These are phyloP conservation scores for Theileria equi DNA, from an alignment of 169 alveolate genomes.

Conservation along the genomic window DNA sequence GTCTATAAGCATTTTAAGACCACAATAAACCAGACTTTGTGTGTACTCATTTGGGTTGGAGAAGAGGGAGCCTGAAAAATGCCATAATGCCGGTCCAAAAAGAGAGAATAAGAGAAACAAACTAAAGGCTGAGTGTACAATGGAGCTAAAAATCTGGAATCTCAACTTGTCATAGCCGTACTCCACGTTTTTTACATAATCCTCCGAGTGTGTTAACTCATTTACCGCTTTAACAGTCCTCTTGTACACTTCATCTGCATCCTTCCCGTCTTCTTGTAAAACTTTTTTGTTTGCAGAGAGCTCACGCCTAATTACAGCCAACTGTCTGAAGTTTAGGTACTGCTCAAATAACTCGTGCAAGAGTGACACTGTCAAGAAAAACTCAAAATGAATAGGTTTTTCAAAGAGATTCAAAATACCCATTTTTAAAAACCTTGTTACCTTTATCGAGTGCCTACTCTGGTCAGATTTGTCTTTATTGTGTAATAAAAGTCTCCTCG, in stretches of 20 bases:
- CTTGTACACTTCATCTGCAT: slow-evolving; percentile 13
- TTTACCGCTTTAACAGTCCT: slow-evolving; percentile 30
- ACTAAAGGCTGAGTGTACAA: slow-evolving; percentile 19
- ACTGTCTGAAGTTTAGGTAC: slow-evolving; percentile 56
- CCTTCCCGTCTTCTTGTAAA: background rate
- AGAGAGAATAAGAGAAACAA: slow-evolving; percentile 8
- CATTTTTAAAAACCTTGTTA: slow-evolving; percentile 14
- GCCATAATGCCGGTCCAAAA: slow-evolving; percentile 52
- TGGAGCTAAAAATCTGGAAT: slow-evolving; percentile 40
- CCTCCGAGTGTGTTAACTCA: slow-evolving; percentile 35
- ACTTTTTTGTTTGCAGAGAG: slow-evolving; percentile 17
- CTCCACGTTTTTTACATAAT: slow-evolving; percentile 49
- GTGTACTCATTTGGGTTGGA: background rate
- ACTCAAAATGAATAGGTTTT: slow-evolving; percentile 47
- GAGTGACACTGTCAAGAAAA: slow-evolving; percentile 23
- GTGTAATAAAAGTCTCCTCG: too few relatives aligned
- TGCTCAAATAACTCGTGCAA: slow-evolving; percentile 53
- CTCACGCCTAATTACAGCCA: slow-evolving; percentile 32
- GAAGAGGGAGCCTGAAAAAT: slow-evolving; percentile 32
- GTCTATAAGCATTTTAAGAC: slow-evolving; percentile 44
- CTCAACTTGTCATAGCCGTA: slow-evolving; percentile 48
- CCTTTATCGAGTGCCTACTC: too few relatives aligned
- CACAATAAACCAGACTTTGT: slow-evolving; percentile 38
- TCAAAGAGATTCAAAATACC: slow-evolving; percentile 36
- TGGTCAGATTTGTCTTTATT: too few relatives aligned